phyloP scores from a whole-genome alignment of 441 rosid genomes.

The Isatis lusitanica region DNA sequence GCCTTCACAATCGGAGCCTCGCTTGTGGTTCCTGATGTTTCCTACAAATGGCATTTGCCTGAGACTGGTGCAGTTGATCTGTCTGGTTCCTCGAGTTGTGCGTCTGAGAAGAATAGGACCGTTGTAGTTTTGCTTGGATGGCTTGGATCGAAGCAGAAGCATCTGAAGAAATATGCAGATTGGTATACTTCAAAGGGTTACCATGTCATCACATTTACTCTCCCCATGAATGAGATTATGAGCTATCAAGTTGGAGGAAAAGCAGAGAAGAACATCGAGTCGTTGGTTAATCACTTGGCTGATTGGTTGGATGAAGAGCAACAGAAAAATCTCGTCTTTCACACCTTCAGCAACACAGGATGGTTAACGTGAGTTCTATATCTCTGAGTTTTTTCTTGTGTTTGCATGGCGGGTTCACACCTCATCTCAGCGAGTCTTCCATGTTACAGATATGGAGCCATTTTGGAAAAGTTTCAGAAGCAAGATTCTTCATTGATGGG shows the following conservation, averaged over 20 bases:
- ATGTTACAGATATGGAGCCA: conserved; percentile 74
- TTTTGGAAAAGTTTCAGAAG: conserved; percentile 82
- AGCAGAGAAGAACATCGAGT: conserved; percentile 75
- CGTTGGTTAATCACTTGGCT: conserved; percentile 81
- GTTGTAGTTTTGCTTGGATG: conserved; percentile 94
- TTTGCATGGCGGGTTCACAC: background rate
- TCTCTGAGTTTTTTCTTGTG: background rate
- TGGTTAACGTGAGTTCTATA: conserved; percentile 76
- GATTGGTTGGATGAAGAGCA: conserved; percentile 92
- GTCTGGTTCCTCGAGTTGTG: conserved; percentile 56
- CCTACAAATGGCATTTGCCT: conserved; percentile 94
- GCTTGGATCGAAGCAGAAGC: conserved; percentile 97
- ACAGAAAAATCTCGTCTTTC: conserved; percentile 86
- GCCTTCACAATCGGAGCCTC: conserved; percentile 38
- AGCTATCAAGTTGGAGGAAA: conserved; percentile 89
- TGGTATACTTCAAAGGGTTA: conserved; percentile 90
- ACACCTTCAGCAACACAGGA: conserved; percentile 97
- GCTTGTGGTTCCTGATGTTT: conserved; percentile 52
- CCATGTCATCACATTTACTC: conserved; percentile 88
- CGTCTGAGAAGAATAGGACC: conserved; percentile 62
- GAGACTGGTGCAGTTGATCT: conserved; percentile 56
- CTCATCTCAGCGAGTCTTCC: background rate
- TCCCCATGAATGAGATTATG: conserved; percentile 82
- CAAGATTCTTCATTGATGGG: conserved; percentile 64
- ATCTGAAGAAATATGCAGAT: conserved; percentile 84